These are phyloP conservation scores for Pilasporangium apinafurcum DNA, from an alignment of 352 stramenopile species.

Conservation along the genomic window DNA sequence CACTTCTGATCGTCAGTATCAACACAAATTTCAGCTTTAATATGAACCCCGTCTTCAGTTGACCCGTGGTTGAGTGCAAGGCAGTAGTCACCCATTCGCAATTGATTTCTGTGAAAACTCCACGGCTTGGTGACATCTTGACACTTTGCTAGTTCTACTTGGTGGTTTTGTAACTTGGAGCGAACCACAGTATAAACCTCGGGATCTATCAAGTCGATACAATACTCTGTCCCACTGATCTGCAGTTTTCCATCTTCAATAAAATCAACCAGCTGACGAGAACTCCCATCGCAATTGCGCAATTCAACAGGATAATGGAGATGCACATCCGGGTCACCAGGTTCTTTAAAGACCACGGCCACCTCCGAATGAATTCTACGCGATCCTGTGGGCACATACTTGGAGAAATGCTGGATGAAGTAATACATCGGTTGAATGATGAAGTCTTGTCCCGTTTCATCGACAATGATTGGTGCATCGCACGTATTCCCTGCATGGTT, in stretches of 20 bases:
- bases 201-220: too few species aligned
- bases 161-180: constrained; percentile 37
- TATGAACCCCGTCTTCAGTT: constrained; percentile 32
- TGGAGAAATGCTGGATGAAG: constrained; percentile 85
- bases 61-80: constrained; percentile 66
- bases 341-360: constrained; percentile 27
- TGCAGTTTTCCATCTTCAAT: constrained; percentile 61
- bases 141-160: constrained; percentile 64
- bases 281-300: constrained; percentile 48
- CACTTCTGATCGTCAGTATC: constrained; percentile 44
- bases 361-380: constrained; percentile 45
- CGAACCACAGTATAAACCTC: too few species aligned
- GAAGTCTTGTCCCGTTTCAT: constrained; percentile 44
- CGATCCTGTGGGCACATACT: constrained; percentile 72
- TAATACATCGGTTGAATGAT: constrained; percentile 86
- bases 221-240: constrained; percentile 43
- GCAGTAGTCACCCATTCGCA: constrained; percentile 59
- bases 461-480: constrained; percentile 69
- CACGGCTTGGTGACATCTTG: constrained; percentile 59
- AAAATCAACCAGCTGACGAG: constrained; percentile 35
- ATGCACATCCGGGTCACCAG: constrained; percentile 51
- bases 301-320: constrained; percentile 47
- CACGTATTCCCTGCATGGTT: constrained; percentile 79
- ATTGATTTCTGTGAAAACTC: constrained; percentile 44
- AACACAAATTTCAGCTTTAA: constrained; percentile 46